These are phyloP conservation scores for Cadophora gregata DNA, from an alignment of 2,329 filamentous ascomycete species.

Conservation along the genomic window DNA sequence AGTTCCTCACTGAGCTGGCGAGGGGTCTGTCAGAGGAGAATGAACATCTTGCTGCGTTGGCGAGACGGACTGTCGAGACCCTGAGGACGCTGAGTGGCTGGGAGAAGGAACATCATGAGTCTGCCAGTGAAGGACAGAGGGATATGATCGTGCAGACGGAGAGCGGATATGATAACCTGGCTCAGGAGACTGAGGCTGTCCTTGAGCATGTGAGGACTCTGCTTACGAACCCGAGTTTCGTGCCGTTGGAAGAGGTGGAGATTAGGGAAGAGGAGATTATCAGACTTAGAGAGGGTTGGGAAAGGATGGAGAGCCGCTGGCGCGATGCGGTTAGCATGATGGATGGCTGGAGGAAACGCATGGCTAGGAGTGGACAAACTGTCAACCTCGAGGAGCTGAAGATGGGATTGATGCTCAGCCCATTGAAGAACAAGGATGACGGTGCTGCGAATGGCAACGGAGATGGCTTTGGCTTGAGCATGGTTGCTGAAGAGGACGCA, in stretches of 20 bases:
- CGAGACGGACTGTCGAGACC: constrained; percentile 73
- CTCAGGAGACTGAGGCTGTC: constrained; percentile 75
- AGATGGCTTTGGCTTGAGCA: constrained; percentile 33
- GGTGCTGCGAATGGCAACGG: constrained; percentile 44
- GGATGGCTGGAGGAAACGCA: constrained; percentile 86
- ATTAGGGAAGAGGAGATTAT: constrained; percentile 90
- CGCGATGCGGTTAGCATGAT: constrained; percentile 89
- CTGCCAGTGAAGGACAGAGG: constrained; percentile 37
- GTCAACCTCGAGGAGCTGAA: constrained; percentile 72
- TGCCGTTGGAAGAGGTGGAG: constrained; percentile 92
- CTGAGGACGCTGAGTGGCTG: constrained; percentile 73
- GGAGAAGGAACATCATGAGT: constrained; percentile 43
- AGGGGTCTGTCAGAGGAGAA: constrained; percentile 91
- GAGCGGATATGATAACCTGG: constrained; percentile 66
- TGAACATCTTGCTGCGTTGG: constrained; percentile 75
- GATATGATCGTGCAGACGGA: constrained; percentile 40
- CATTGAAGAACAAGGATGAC: constrained; percentile 60
- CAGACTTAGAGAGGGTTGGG: constrained; percentile 82
- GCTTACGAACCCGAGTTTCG: constrained; percentile 94
- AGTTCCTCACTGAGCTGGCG: constrained; percentile 85
- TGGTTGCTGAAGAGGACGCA: constrained; percentile 34
- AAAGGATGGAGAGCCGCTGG: constrained; percentile 92
- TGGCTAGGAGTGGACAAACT: constrained; percentile 72
- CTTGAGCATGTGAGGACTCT: constrained; percentile 82
- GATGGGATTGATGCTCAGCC: constrained; percentile 69